A percentile compares a stretch with the other conserved stretches of the same genome.
Evolutionary conservation across 2,329 filamentous ascomycete genomes (phyloP).

Genomic region (Ophiosphaerella narmari): DNA sequence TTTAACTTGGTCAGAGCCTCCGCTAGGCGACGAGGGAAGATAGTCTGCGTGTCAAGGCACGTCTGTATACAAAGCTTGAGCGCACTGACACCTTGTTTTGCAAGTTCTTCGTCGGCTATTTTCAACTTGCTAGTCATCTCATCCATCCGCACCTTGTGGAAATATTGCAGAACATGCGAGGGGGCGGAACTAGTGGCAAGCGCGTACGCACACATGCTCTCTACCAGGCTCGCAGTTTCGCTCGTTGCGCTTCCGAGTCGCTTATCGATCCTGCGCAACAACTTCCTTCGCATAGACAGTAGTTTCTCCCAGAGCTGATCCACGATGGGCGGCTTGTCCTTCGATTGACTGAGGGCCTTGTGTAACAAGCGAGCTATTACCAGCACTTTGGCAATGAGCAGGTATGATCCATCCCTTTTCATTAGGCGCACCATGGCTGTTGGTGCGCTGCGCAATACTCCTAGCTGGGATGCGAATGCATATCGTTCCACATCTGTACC

Average conservation of each 20-base stretch:
- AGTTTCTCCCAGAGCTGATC: conserved; percentile 69
- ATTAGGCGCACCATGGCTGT: conserved; percentile 59
- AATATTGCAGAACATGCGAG: conserved; percentile 77
- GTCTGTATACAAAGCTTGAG: conserved; percentile 77
- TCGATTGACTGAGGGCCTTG: conserved; percentile 68
- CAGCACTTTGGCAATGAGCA: conserved; percentile 66
- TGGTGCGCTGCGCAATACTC: conserved; percentile 62
- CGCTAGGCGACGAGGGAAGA: conserved; percentile 74
- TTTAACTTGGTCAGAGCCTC: conserved; percentile 73
- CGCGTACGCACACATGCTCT: conserved; percentile 80
- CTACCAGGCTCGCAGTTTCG: conserved; percentile 61
- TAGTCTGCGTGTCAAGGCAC: conserved; percentile 73
- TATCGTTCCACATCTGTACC: conserved; percentile 49
- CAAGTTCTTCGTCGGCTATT: conserved; percentile 49
- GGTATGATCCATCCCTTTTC: conserved; percentile 54
- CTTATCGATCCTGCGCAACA: conserved; percentile 68
- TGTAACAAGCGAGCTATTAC: conserved; percentile 76
- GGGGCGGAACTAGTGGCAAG: conserved; percentile 79
- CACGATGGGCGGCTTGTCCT: conserved; percentile 57
- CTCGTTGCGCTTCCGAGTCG: conserved; percentile 45
- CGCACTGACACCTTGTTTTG: conserved; percentile 63
- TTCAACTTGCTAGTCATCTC: conserved; percentile 69
- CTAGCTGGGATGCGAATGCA: conserved; percentile 60
- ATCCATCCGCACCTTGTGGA: conserved; percentile 73
- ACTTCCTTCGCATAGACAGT: conserved; percentile 63